Conservation (phyloP, 805 yeast genomes). For the Ogataea populi-albae region DNA sequence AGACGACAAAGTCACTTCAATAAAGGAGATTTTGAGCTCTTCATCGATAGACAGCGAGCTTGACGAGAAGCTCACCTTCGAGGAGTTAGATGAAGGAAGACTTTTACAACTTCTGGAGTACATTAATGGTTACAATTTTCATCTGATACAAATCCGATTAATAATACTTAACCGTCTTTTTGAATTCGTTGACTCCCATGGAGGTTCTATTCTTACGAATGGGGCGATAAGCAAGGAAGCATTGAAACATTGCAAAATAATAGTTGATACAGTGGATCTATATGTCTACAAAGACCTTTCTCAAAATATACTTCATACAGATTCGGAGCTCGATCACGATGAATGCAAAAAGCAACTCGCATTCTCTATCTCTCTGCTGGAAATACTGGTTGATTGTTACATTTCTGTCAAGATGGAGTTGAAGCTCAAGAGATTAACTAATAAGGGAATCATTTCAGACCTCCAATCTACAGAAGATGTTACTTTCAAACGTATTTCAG, state of each 20-base stretch:
- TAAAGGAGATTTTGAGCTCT: conserved; percentile 32
- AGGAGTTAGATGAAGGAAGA: conserved; percentile 18
- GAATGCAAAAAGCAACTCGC: background rate
- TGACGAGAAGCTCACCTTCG: conserved; percentile 15
- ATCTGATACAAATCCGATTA: conserved; percentile 29
- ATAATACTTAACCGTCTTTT: conserved; percentile 26
- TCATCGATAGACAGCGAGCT: conserved; percentile 11
- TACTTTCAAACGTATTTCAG: conserved; percentile 40
- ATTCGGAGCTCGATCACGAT: background rate
- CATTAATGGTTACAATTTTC: conserved; percentile 20
- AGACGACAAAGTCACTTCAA: conserved; percentile 21
- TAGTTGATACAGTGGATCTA: conserved; percentile 30
- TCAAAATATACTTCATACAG: conserved; percentile 6
- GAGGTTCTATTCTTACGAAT: conserved; percentile 26
- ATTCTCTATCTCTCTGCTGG: conserved; percentile 38
- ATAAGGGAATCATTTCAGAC: conserved; percentile 23
- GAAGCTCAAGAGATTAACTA: conserved; percentile 21
- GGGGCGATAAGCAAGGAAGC: conserved; percentile 19
- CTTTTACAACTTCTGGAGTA: conserved; percentile 16
- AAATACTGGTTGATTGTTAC: conserved; percentile 42
- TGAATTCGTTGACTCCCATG: conserved; percentile 7
- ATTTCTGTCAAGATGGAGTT: conserved; percentile 30
- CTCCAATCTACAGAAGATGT: conserved; percentile 37
- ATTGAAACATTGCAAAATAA: conserved; percentile 17
- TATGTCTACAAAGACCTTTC: conserved; percentile 17